These are phyloP conservation scores for Colletotrichum brevisporum DNA, from an alignment of 2,329 filamentous ascomycete species.

Conservation along the genomic window DNA sequence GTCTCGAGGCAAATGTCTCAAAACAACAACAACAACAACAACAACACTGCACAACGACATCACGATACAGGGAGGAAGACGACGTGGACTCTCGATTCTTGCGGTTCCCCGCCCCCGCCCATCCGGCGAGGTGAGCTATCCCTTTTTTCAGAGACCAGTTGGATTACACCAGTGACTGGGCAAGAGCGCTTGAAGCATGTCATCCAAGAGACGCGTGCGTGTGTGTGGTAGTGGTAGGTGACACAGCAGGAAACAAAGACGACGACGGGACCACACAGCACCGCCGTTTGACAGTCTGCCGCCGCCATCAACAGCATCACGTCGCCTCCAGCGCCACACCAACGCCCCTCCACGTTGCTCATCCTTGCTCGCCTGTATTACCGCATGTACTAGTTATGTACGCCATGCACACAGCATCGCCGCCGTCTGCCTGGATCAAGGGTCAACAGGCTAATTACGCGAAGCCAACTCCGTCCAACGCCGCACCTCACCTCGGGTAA, in stretches of 20 bases:
- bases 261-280: not conserved
- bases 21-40: no score
- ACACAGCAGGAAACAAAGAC: constrained; percentile 7
- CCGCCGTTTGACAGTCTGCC: constrained; percentile 9
- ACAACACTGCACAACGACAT: no score
- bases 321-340: not conserved
- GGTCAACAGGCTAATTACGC: constrained; percentile 12
- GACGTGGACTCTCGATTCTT: not conserved
- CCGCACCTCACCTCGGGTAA: constrained; percentile 7
- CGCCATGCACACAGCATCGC: no score
- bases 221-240: constrained; percentile 11
- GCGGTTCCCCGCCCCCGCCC: no score
- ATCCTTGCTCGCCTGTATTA: not conserved
- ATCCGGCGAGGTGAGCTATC: not conserved
- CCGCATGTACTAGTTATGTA: no score
- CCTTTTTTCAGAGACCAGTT: not conserved
- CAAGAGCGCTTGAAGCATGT: constrained; percentile 1
- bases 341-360: not conserved
- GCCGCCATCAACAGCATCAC: not conserved
- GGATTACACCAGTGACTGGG: not conserved
- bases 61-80: not conserved
- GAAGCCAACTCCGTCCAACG: constrained; percentile 1
- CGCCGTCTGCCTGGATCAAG: not conserved
- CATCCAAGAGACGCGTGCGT: constrained; percentile 5
- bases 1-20: no score